These are phyloP conservation scores for Penicillium brevicompactum DNA, from an alignment of 2,329 filamentous ascomycete genomes.

Conservation along the genomic window DNA sequence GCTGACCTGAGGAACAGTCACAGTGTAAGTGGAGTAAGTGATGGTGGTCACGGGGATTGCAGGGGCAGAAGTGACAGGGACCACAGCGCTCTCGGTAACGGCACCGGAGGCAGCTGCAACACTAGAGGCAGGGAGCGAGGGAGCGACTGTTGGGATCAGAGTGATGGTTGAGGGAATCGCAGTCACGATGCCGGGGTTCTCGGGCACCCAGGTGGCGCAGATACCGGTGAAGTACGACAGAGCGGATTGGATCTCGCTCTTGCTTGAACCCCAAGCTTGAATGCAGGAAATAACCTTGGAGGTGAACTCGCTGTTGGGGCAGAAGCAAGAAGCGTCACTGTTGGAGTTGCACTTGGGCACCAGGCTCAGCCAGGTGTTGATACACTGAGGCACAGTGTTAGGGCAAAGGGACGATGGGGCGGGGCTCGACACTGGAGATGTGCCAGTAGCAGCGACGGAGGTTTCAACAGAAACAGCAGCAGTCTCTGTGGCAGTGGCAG, in stretches of 20 bases:
- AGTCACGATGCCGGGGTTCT: constrained; percentile 85
- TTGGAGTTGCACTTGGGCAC: constrained; percentile 75
- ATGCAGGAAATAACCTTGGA: constrained; percentile 80
- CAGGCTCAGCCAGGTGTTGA: constrained; percentile 84
- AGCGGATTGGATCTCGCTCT: constrained; percentile 68
- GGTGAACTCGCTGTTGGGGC: constrained; percentile 75
- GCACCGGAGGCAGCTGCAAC: constrained; percentile 48
- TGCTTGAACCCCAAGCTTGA: constrained; percentile 70
- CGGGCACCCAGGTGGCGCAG: constrained; percentile 72
- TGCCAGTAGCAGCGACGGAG: constrained; percentile 22
- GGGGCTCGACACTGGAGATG: constrained; percentile 30
- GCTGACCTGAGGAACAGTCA: constrained; percentile 49
- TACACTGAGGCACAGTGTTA: constrained; percentile 76
- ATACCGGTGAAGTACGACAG: constrained; percentile 88
- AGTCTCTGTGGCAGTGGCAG: neutral
- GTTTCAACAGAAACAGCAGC: neutral
- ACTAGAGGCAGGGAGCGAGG: constrained; percentile 51
- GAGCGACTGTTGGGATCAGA: constrained; percentile 44
- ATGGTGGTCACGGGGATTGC: constrained; percentile 42
- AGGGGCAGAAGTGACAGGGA: constrained; percentile 27
- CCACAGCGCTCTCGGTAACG: constrained; percentile 19
- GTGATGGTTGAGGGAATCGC: constrained; percentile 66
- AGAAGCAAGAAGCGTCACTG: constrained; percentile 83
- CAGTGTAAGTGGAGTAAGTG: constrained; percentile 43
- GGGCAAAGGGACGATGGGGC: constrained; percentile 54